Conservation (phyloP, 129 eudicot species). For the Chrysanthemum seticuspe region DNA sequence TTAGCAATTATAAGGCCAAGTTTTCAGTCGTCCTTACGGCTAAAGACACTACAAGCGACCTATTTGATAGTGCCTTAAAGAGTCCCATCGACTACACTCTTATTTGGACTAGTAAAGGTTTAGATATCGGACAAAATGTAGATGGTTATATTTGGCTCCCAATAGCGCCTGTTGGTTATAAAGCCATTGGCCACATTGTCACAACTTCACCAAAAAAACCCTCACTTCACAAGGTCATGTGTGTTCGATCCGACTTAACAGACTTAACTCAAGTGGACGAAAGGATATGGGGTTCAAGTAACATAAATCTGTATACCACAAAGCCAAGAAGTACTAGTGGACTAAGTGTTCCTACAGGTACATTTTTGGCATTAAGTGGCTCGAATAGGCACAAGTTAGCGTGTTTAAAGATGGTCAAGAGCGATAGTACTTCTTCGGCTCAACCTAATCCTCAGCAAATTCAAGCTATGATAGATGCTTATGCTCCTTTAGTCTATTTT, state of each 20-base stretch:
- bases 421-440: neutral
- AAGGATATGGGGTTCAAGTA: slow-evolving; percentile 38
- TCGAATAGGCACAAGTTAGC: neutral
- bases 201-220: slow-evolving; percentile 45
- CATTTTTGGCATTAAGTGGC: slow-evolving; percentile 25
- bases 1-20: slow-evolving; percentile 11
- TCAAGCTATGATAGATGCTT: slow-evolving; percentile 17
- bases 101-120: slow-evolving; percentile 44
- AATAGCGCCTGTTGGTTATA: slow-evolving; percentile 39
- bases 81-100: slow-evolving; percentile 41
- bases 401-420: slow-evolving; percentile 30
- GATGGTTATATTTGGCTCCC: slow-evolving; percentile 59
- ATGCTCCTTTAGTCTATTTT: slow-evolving; percentile 37
- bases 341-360: slow-evolving; percentile 33
- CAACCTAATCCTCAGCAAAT: slow-evolving; percentile 37
- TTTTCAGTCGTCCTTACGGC: slow-evolving; percentile 36
- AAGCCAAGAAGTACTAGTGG: slow-evolving; percentile 11
- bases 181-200: slow-evolving; percentile 41
- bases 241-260: slow-evolving; percentile 43
- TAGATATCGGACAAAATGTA: slow-evolving; percentile 9
- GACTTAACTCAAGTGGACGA: slow-evolving; percentile 16
- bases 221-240: slow-evolving; percentile 28
- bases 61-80: slow-evolving; percentile 14
- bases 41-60: slow-evolving; percentile 32
- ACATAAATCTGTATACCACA: slow-evolving; percentile 19